phyloP scores from a whole-genome alignment of 176 grass and related monocot genomes.

The Aegilops sharonensis region DNA sequence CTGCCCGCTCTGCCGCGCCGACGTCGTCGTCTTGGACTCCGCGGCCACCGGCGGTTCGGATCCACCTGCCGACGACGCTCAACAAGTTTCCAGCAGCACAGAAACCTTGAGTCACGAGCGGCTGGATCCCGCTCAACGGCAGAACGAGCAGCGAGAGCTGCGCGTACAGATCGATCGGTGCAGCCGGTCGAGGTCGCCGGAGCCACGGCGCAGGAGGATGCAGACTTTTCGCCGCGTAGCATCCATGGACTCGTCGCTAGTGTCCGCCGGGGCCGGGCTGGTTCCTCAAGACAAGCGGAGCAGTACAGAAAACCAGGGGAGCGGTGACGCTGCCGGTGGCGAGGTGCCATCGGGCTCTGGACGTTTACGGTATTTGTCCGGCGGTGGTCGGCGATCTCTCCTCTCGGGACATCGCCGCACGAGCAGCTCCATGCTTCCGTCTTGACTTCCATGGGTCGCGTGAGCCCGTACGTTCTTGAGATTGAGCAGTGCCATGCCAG shows the following conservation, averaged over 20 bases:
- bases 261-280: not conserved
- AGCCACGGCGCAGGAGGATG: not conserved
- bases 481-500: not conserved
- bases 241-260: slow-evolving; percentile 42
- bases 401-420: not conserved
- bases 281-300: not conserved
- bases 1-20: slow-evolving; percentile 83
- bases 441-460: not conserved
- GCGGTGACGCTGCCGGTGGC: not conserved
- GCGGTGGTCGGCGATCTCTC: slow-evolving; percentile 22
- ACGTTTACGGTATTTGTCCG: slow-evolving; percentile 18
- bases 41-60: not conserved
- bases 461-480: not conserved
- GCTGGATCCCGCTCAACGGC: not conserved
- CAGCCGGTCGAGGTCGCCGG: not conserved
- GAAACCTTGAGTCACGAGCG: not conserved
- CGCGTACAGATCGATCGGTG: not conserved
- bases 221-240: slow-evolving; percentile 19
- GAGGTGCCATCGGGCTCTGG: slow-evolving; percentile 9
- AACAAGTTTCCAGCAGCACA: not conserved
- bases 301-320: slow-evolving; percentile 12
- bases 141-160: slow-evolving; percentile 11
- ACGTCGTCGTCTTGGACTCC: slow-evolving; percentile 43
- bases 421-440: slow-evolving; percentile 29
- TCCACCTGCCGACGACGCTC: not conserved